phyloP scores from a whole-genome alignment of 495 filamentous ascomycete species.

The Aspergillus panamensis region DNA sequence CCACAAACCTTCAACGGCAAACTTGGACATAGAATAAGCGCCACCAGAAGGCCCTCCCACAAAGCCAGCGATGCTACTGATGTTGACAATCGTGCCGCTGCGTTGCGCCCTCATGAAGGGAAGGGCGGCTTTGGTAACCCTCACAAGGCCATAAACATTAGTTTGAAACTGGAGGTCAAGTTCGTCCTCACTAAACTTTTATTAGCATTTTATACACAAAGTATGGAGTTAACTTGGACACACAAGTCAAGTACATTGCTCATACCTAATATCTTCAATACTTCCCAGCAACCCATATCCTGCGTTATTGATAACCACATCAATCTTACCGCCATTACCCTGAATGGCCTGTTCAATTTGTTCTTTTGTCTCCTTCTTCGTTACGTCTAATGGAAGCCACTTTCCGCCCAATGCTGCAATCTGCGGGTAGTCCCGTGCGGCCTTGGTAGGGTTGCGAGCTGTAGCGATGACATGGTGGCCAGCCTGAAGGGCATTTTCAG shows the following conservation, averaged over 20 bases:
- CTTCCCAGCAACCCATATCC: conserved; percentile 26
- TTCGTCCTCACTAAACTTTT: too few relatives aligned
- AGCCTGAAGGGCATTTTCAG: conserved; percentile 39
- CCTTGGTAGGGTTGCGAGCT: conserved; percentile 44
- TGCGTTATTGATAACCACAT: conserved; percentile 33
- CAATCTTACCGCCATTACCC: conserved; percentile 21
- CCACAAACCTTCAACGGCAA: conserved; percentile 31
- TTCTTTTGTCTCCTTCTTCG: conserved; percentile 24
- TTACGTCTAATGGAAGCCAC: conserved; percentile 40
- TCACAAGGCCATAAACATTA: conserved; percentile 47
- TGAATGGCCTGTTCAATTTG: neutral
- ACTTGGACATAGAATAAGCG: conserved; percentile 29
- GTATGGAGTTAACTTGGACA: too few relatives aligned
- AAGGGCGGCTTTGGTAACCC: conserved; percentile 38
- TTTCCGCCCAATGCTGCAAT: conserved; percentile 28
- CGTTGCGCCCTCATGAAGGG: conserved; percentile 40
- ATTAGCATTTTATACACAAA: too few relatives aligned
- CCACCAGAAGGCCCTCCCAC: conserved; percentile 12
- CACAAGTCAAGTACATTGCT: too few relatives aligned
- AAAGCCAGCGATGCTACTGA: conserved; percentile 30
- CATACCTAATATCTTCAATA: conserved; percentile 27
- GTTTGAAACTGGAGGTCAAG: too few relatives aligned
- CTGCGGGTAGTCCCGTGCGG: conserved; percentile 23
- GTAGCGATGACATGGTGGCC: conserved; percentile 54
- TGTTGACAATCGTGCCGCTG: conserved; percentile 42